Base-by-base conservation (phyloP, 129 eudicot genomes). In the Solidago caesia region DNA sequence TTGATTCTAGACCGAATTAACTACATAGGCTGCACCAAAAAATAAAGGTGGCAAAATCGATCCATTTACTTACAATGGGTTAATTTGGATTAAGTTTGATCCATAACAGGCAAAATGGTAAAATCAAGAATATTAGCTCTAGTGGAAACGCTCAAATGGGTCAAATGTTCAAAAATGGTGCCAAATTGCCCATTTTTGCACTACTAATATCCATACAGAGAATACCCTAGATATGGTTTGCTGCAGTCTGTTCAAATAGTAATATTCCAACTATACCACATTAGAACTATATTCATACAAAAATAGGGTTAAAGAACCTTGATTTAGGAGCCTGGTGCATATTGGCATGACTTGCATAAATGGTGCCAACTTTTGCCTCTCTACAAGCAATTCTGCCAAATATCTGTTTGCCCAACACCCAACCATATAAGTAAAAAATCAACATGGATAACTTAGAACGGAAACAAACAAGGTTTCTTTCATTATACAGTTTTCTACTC, bases 241-340 rank as follows among this genome's bases (percentile, higher is more conserved):
- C 77, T 44, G 39, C 27, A 21, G 5, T 72, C 67, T 72, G 43
- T 51, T 52, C 74, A 76, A 14, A 45, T 45, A 6, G 33, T 52
- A 45, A 45, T 1, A 25, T 56, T 6, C 29, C 26, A 56, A 56
- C 39, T 29, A 29, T 29, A 29, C 63, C 43, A 43, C 67, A 77
- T 57, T 10, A 29, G 39, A 29, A 57, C 1, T 49, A 16, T n/a
- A 78, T 70, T 13, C n/a, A 71, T 46, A 68, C 39, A 76, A n/a
- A 43, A 45, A 33, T 55, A 56, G 11, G 58, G 46, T 27, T 70
- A 47, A 74, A 77, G 41, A 71, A 89, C 96, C 96, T 85, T 89
- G 92, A 82, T 79, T 87, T 72, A 89, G 77, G 76, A 89, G 96
- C 66, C 92, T 87, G 81, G 79, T 89, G 83, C 92, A 89, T 63